Conservation (phyloP, 345 rosid species). For the Pseudoturritis turrita region DNA sequence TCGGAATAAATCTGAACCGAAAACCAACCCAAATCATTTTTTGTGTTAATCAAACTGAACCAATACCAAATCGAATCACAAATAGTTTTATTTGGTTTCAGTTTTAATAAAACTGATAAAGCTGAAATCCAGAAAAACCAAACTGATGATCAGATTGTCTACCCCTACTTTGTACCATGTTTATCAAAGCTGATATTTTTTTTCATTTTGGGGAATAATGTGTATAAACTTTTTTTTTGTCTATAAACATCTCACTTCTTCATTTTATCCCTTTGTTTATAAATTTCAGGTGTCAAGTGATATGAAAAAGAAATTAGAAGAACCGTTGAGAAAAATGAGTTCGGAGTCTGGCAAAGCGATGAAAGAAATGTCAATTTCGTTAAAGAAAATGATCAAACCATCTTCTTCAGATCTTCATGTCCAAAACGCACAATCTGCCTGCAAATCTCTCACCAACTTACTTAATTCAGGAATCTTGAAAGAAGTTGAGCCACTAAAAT, state of each 20-base stretch:
- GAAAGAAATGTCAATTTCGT: conserved; percentile 47
- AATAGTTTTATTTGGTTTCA: not conserved
- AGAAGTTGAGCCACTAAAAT: conserved; percentile 36
- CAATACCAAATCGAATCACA: not conserved
- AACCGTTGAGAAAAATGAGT: conserved; percentile 45
- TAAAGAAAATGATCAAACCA: conserved; percentile 44
- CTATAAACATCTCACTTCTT: too few species aligned
- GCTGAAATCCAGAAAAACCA: not conserved
- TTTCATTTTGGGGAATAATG: too few species aligned
- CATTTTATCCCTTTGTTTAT: not conserved
- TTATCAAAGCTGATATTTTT: not conserved
- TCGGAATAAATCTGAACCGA: not conserved
- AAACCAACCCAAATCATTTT: not conserved
- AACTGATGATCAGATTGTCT: not conserved
- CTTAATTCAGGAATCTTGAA: conserved; percentile 44
- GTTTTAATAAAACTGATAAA: not conserved
- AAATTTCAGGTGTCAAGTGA: conserved; percentile 41
- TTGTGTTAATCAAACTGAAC: too few species aligned
- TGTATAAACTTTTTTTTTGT: too few species aligned
- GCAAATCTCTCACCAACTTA: conserved; percentile 37
- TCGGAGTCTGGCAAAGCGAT: conserved; percentile 48
- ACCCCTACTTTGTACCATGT: not conserved
- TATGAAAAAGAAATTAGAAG: conserved; percentile 33
- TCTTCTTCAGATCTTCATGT: conserved; percentile 38
- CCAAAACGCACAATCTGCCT: conserved; percentile 36